phyloP scores from a whole-genome alignment of 2,329 filamentous ascomycete species.

The Fusarium agapanthi region DNA sequence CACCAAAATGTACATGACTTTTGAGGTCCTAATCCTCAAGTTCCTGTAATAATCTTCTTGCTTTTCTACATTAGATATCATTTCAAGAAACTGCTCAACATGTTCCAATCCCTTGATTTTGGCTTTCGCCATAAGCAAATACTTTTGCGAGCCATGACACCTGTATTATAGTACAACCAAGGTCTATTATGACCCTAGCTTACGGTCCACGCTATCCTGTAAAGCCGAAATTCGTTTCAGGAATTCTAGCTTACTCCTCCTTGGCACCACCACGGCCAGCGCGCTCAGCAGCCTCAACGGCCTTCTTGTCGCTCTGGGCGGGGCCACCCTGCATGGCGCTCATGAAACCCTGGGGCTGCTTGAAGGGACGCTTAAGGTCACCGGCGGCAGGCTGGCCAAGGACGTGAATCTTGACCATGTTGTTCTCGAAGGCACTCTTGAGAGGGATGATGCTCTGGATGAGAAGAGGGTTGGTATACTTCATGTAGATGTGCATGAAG shows the following conservation, averaged over 20 bases:
- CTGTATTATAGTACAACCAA: constrained; percentile 32
- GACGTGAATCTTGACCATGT: constrained; percentile 95
- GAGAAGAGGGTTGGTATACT: constrained; percentile 98
- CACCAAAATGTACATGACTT: neutral
- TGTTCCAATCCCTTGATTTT: neutral
- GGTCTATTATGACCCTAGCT: constrained; percentile 16
- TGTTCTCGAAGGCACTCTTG: constrained; percentile 94
- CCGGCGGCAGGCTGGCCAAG: constrained; percentile 86
- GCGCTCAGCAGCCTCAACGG: constrained; percentile 81
- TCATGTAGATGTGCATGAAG: constrained; percentile 99
- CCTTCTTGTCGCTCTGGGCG: constrained; percentile 92
- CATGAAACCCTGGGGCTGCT: constrained; percentile 85
- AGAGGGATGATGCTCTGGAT: constrained; percentile 99
- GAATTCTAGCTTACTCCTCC: constrained; percentile 66
- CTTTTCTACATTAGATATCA: neutral
- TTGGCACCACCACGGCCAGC: constrained; percentile 75
- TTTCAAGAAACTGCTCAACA: neutral
- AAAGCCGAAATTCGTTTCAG: constrained; percentile 6
- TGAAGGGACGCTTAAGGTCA: constrained; percentile 96
- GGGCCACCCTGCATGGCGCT: constrained; percentile 75
- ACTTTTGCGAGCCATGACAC: constrained; percentile 17
- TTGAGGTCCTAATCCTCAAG: neutral
- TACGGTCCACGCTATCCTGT: constrained; percentile 4
- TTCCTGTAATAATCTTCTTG: neutral
- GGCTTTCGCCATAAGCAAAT: constrained; percentile 12